Evolutionary conservation across 805 yeast genomes (phyloP), one percentile per base, ranked within the genome.

Genomic region (Nakazawaea ernobii): DNA sequence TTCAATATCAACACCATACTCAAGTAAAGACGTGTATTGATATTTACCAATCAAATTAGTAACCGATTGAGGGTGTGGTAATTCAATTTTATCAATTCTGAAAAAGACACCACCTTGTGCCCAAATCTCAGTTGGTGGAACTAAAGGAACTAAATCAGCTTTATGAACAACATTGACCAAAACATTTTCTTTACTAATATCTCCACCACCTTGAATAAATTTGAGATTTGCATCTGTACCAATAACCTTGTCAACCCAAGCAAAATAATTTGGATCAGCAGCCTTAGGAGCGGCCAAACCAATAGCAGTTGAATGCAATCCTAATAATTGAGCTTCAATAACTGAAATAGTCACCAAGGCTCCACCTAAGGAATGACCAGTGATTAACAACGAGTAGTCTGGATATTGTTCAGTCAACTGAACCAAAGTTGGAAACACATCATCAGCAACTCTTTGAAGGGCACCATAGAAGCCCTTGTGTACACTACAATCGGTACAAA

Each of bases 291-390:
- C 73, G 1, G 83, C 94, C 62, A 67, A 80, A 1, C 84, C 70
- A 15, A 84, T 60, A 1, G 83, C 77, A 35, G 73, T 58, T 1
- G 85, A 83, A 6, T 75, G 61, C 48, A 65, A 66, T 0, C 87
- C 88, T 56, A 75, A 53, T 17, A 79, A 57, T 47, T 73, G 64
- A 40, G 82, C 67, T 55, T 86, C 92, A 24, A 79, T 69, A 0
- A 85, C 91, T 8, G 79, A 73, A 30, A 86, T 62, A 5, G 71
- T 63, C 1, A 90, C 83, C 46, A 84, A 61, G 0, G 90, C 90
- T 2, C 65, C 65, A 3, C 90, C 91, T 37, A 86, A 63, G 0
- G 94, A 86, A 61, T 86, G 95, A 0, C 95, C 95, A 1, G 81
- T 67, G 1, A 83, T 70, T 2, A 75, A 69, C 4, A 84, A 49